These are phyloP conservation scores for Penicillium parvum DNA, from an alignment of 495 filamentous ascomycete genomes.

Conservation along the genomic window DNA sequence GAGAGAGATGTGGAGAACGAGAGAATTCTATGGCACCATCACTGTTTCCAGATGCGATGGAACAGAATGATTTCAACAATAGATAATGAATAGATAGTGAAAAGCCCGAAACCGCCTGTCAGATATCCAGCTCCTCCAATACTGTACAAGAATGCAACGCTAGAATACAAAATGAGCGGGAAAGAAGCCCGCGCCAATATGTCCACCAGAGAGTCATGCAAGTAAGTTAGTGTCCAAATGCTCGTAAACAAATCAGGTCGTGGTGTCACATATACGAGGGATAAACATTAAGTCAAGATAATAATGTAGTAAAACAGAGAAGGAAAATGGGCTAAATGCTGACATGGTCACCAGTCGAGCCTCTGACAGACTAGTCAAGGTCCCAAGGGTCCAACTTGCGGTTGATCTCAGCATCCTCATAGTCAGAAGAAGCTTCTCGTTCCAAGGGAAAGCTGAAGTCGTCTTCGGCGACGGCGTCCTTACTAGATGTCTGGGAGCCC, in stretches of 20 bases:
- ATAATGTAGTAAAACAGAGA: constrained; percentile 9
- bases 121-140: no score
- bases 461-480: constrained; percentile 22
- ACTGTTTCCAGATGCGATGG: no score
- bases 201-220: constrained; percentile 11
- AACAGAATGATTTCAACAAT: no score
- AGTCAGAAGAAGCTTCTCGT: constrained; percentile 31
- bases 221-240: constrained; percentile 6
- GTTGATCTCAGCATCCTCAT: constrained; percentile 17
- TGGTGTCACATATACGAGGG: constrained; percentile 12
- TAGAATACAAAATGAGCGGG: constrained; percentile 26
- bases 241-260: constrained; percentile 17
- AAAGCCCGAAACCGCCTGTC: no score
- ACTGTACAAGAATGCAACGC: constrained; percentile 24
- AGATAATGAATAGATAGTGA: no score
- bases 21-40: no score
- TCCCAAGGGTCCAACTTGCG: constrained; percentile 31
- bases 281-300: constrained; percentile 16
- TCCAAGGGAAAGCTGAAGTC: constrained; percentile 42
- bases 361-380: constrained; percentile 20
- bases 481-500: neutral
- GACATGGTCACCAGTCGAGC: neutral
- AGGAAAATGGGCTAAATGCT: neutral
- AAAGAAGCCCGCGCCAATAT: constrained; percentile 11
- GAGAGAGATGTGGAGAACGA: neutral